Evolutionary conservation across 768 basidiomycete species (phyloP).

Genomic region (Leccinum incarnatum): DNA sequence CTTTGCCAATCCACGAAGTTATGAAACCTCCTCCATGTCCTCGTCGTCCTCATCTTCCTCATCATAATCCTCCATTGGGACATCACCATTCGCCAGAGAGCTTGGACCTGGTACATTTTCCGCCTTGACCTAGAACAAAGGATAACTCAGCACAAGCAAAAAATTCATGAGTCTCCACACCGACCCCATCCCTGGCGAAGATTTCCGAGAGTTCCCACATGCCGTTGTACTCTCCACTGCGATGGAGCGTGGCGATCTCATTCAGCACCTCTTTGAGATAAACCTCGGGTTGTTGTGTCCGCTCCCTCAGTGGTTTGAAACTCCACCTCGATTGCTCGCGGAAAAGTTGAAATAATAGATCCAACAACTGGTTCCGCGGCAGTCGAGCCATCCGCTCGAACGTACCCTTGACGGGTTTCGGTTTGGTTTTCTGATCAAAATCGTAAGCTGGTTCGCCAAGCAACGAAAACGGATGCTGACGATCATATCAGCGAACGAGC

Average conservation of each 20-base stretch:
- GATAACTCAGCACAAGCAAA: constrained; percentile 4
- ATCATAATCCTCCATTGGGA: constrained; percentile 38
- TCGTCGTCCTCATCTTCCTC: constrained; percentile 58
- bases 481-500: constrained; percentile 62
- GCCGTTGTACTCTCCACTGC: constrained; percentile 78
- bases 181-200: constrained; percentile 62
- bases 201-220: constrained; percentile 77
- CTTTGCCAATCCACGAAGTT: constrained; percentile 6
- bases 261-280: constrained; percentile 82
- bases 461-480: constrained; percentile 41
- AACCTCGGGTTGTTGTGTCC: constrained; percentile 81
- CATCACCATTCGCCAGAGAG: constrained; percentile 21
- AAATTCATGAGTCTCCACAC: constrained; percentile 19
- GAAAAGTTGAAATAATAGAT: constrained; percentile 78
- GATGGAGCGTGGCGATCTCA: constrained; percentile 74
- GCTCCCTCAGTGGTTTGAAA: constrained; percentile 71
- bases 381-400: constrained; percentile 93
- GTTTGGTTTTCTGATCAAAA: constrained; percentile 53
- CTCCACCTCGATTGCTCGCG: constrained; percentile 79
- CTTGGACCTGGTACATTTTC: constrained; percentile 45
- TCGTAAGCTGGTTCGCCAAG: constrained; percentile 4
- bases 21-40: constrained; percentile 73
- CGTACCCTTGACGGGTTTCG: constrained; percentile 61
- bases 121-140: constrained; percentile 38
- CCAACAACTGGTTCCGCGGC: constrained; percentile 83